Conservation (phyloP, 2,329 filamentous ascomycete species). For the Samsoniella hepiali region DNA sequence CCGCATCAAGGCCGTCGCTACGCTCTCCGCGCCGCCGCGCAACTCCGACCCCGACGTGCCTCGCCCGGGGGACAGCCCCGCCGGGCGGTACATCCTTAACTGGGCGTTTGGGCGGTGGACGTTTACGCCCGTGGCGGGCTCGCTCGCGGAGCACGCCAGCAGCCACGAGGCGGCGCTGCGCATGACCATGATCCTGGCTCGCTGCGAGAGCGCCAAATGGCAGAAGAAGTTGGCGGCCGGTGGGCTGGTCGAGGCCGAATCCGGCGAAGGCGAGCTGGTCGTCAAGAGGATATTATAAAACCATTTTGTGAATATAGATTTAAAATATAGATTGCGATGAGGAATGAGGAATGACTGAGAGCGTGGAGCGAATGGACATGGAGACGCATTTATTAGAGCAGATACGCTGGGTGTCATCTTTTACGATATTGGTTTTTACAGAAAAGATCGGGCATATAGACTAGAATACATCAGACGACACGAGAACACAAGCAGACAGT, state of each 20-base stretch:
- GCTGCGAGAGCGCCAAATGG: slow-evolving; percentile 73
- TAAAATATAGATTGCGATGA: slow-evolving; percentile 9
- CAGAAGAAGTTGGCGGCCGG: slow-evolving; percentile 66
- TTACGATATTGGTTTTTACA: background rate
- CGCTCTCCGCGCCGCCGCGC: slow-evolving; percentile 43
- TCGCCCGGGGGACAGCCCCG: slow-evolving; percentile 31
- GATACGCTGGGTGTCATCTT: background rate
- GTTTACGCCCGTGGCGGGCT: slow-evolving; percentile 61
- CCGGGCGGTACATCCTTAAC: slow-evolving; percentile 78
- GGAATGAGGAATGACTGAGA: slow-evolving; percentile 1
- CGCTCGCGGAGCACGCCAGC: slow-evolving; percentile 49
- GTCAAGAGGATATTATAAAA: slow-evolving; percentile 39
- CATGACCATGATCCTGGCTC: slow-evolving; percentile 73
- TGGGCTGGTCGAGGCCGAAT: slow-evolving; percentile 47
- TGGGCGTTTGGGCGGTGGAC: slow-evolving; percentile 98
- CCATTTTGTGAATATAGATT: slow-evolving; percentile 6
- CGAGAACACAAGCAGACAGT: background rate
- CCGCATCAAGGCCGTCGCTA: slow-evolving; percentile 76
- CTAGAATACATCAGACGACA: background rate
- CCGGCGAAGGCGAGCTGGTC: slow-evolving; percentile 47
- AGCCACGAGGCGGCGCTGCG: slow-evolving; percentile 56
- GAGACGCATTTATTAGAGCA: background rate
- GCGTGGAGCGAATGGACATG: too few relatives aligned
- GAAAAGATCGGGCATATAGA: slow-evolving; percentile 7
- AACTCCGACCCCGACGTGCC: slow-evolving; percentile 50